These are phyloP conservation scores for Dichomitus squalens DNA, from an alignment of 1,284 basidiomycete species.

Conservation along the genomic window DNA sequence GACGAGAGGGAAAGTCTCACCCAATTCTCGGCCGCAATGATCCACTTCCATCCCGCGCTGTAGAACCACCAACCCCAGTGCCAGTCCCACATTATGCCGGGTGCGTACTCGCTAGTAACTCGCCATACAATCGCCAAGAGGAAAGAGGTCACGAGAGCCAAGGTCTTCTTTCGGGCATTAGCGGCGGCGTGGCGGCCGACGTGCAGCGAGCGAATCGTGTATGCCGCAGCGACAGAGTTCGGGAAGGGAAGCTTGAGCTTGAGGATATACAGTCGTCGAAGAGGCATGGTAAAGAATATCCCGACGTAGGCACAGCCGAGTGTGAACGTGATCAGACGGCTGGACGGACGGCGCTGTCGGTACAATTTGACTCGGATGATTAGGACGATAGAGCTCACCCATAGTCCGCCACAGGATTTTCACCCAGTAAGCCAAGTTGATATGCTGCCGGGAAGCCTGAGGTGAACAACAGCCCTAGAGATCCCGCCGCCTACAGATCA, in stretches of 20 bases:
- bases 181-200: constrained; percentile 49
- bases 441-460: constrained; percentile 68
- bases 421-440: constrained; percentile 45
- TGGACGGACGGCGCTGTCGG: constrained; percentile 6
- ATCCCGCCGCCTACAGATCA: constrained; percentile 46
- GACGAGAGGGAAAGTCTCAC: constrained; percentile 1
- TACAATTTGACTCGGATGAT: background rate
- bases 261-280: constrained; percentile 67
- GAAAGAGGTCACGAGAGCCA: constrained; percentile 54
- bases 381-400: constrained; percentile 12
- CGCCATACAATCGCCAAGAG: constrained; percentile 52
- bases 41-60: constrained; percentile 29
- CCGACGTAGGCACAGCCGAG: constrained; percentile 65
- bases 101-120: constrained; percentile 60
- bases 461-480: constrained; percentile 65
- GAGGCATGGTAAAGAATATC: constrained; percentile 67
- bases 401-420: constrained; percentile 48
- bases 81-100: constrained; percentile 47
- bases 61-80: constrained; percentile 30
- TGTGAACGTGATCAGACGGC: constrained; percentile 55
- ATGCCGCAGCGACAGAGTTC: constrained; percentile 68
- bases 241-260: constrained; percentile 72
- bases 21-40: constrained; percentile 29
- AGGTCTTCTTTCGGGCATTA: constrained; percentile 59
- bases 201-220: constrained; percentile 68